Percentiles rank a stretch among this genome's conserved stretches.
Conservation (phyloP, 371 early-diverging fungal species). For the Homolaphlyctis polyrhiza region DNA sequence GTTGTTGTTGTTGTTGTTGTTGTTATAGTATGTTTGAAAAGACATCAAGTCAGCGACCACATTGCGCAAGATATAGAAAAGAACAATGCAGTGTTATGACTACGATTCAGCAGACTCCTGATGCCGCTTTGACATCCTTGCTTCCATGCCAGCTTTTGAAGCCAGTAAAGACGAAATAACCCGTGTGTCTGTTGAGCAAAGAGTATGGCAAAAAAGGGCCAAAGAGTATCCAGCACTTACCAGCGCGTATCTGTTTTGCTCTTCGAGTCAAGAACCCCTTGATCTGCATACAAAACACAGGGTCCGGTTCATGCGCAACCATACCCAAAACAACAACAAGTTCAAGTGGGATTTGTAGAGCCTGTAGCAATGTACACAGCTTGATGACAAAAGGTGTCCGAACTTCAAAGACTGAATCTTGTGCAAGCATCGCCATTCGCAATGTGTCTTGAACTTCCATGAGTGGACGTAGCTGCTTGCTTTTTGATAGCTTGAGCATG, state of each 20-base stretch:
- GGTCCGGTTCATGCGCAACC: constrained; percentile 84
- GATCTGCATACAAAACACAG: constrained; percentile 40
- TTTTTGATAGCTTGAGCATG: constrained; percentile 54
- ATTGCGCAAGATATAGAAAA: too few relatives aligned
- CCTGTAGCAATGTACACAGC: constrained; percentile 63
- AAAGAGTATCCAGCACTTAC: constrained; percentile 15
- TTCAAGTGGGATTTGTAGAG: constrained; percentile 56
- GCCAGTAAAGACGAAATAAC: too few relatives aligned
- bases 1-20: too few relatives aligned
- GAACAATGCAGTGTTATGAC: too few relatives aligned
- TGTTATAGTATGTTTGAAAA: too few relatives aligned
- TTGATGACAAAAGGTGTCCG: constrained; percentile 68
- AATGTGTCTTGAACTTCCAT: background rate
- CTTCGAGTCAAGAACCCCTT: constrained; percentile 45
- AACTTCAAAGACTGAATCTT: constrained; percentile 78
- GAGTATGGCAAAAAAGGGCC: background rate
- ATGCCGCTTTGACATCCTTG: too few relatives aligned
- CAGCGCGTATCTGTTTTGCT: constrained; percentile 28
- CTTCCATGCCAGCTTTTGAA: too few relatives aligned
- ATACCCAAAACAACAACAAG: constrained; percentile 68
- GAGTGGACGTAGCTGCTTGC: background rate
- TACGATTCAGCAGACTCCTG: too few relatives aligned
- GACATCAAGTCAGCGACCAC: too few relatives aligned
- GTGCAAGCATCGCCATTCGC: constrained; percentile 9
- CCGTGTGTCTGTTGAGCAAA: background rate